phyloP scores from a whole-genome alignment of 83 land plant species.

The Diphasiastrum complanatum region DNA sequence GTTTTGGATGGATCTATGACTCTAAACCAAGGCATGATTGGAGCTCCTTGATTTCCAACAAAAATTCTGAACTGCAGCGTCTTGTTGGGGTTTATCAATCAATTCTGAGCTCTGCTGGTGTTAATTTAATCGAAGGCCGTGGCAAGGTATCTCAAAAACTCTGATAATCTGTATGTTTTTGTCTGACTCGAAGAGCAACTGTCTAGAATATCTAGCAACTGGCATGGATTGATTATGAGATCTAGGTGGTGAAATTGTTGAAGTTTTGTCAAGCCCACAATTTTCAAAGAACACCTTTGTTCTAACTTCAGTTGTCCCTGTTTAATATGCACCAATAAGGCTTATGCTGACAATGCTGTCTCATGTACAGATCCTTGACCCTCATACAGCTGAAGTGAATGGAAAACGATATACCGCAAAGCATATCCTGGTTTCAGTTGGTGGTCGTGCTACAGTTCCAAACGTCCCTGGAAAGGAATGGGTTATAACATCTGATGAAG shows the following conservation, averaged over 20 bases:
- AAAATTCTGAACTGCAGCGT: constrained; percentile 83
- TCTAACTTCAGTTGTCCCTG: not conserved
- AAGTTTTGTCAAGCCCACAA: too few relatives aligned
- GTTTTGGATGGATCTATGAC: constrained; percentile 92
- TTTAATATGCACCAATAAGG: too few relatives aligned
- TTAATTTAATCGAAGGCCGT: constrained; percentile 86
- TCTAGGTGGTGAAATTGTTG: too few relatives aligned
- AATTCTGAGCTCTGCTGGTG: constrained; percentile 71
- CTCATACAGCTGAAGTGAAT: constrained; percentile 88
- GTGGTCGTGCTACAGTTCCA: constrained; percentile 83
- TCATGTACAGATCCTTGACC: constrained; percentile 59
- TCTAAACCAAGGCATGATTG: constrained; percentile 84
- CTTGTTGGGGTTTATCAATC: constrained; percentile 79
- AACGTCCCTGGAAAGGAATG: constrained; percentile 88
- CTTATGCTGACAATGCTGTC: not conserved
- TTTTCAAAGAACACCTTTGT: not conserved
- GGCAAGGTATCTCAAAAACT: constrained; percentile 57
- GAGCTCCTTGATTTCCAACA: constrained; percentile 85
- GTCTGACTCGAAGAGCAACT: too few relatives aligned
- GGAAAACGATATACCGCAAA: constrained; percentile 83
- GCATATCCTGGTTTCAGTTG: constrained; percentile 85
- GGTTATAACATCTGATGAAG: constrained; percentile 92
- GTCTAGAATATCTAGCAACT: too few relatives aligned
- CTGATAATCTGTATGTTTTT: too few relatives aligned
- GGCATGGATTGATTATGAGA: too few relatives aligned